Conservation (phyloP, 192 early-diverging fungal species). For the Martensiomyces pterosporus region DNA sequence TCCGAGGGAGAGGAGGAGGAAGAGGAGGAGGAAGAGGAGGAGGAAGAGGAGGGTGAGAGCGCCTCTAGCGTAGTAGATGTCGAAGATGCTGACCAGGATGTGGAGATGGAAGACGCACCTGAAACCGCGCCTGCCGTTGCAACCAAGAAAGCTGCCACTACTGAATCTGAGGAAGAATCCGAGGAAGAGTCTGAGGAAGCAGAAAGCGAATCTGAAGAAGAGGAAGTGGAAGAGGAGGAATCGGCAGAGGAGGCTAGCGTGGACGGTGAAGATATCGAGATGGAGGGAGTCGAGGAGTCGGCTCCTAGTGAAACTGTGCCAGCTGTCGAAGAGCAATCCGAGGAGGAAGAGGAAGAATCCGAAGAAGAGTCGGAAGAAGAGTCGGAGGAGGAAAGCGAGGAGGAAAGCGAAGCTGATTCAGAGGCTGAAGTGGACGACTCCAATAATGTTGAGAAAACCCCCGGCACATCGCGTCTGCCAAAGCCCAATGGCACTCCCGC, state of each 20-base stretch:
- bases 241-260: neutral
- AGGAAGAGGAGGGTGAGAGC: slow-evolving; percentile 1
- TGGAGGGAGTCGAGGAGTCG: neutral
- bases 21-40: neutral
- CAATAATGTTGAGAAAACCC: too few species aligned
- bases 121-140: neutral
- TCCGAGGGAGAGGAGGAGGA: neutral
- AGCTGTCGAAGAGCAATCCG: too few species aligned
- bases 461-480: too few species aligned
- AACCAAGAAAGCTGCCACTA: neutral
- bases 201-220: neutral
- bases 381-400: too few species aligned
- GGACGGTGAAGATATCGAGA: neutral
- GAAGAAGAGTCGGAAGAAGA: too few species aligned
- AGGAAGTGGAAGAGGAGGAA: neutral
- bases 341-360: too few species aligned
- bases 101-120: too few species aligned
- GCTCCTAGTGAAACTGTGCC: neutral
- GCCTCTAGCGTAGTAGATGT: too few species aligned
- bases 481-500: too few species aligned
- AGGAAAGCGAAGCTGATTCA: too few species aligned
- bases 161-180: neutral
- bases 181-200: neutral
- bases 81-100: too few species aligned
- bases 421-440: too few species aligned